Base-by-base conservation (phyloP, 1,284 basidiomycete species). In the Pulveroboletus sp. region DNA sequence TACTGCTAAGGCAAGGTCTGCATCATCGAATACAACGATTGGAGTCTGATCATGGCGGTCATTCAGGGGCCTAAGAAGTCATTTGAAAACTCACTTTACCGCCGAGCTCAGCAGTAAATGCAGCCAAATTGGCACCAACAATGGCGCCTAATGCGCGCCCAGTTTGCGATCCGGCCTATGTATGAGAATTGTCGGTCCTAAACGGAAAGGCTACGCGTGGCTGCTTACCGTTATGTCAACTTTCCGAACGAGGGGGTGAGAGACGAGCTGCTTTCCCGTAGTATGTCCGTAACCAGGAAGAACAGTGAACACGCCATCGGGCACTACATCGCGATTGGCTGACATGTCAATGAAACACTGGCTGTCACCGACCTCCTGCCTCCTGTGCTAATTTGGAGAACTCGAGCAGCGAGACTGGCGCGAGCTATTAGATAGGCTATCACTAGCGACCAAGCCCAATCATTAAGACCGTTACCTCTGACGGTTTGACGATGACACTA, bases 401-500 rank as follows among this genome's bases (percentile, higher is more conserved):
- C 67, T 90, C 83, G 3, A 93, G 77, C 15, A 92, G 83, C 3
- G 87, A 85, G 39, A 92, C 78, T 3, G 91, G 91, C 16, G 91
- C 89, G 36, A 89, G 74, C 82, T 91, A 61, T 26, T 32, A 42
- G 54, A 60, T 29, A 21, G 42, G 50, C 16, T 10, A 19, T 50
- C 9, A 56, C 45, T 26, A 43, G 49, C 17, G 50, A 37, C 17
- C 49, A 24, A 32, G 49, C 43, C 26, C 17, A 24, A 44, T 54
- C 39, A 10, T 17, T 33, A 50, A 46, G 36, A 32, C 26, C 32
- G 21, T 37, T 60, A 83, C 86, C 73, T 91, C 89, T 35, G 87
- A 89, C 3, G 91, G 91, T 64, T 93, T 93, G 32, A 93, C 84
- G 50, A 93, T 78, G 48, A 91, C 82, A 51, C 84, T 86, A 65